A percentile compares a stretch with the other conserved stretches of the same genome.
Evolutionary conservation across 352 stramenopile species (phyloP).

Genomic region (Elongisporangium senticosum): DNA sequence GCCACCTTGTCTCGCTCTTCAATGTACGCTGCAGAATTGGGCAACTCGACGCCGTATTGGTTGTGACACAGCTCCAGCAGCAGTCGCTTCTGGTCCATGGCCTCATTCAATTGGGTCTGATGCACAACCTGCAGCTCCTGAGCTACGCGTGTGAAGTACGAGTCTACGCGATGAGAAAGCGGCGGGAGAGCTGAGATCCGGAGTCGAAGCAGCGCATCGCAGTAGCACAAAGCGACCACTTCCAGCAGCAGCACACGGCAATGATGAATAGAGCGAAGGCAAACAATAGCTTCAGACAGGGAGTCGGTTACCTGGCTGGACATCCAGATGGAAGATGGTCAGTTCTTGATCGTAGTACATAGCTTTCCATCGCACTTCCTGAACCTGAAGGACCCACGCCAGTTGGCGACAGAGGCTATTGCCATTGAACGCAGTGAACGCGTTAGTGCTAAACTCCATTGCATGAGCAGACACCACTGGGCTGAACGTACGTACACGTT

Average conservation of each 20-base stretch:
- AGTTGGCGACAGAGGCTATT: slow-evolving; percentile 32
- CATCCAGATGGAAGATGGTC: slow-evolving; percentile 41
- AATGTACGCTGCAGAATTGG: neutral
- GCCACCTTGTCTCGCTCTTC: slow-evolving; percentile 11
- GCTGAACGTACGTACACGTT: slow-evolving; percentile 12
- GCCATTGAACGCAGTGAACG: neutral
- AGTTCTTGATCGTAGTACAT: slow-evolving; percentile 40
- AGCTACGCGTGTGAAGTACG: slow-evolving; percentile 23
- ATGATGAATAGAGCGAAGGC: neutral
- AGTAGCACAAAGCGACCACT: slow-evolving; percentile 34
- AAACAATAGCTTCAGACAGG: neutral
- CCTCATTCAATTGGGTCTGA: slow-evolving; percentile 20
- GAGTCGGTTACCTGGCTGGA: slow-evolving; percentile 26
- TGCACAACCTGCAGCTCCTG: slow-evolving; percentile 38
- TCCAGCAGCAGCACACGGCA: neutral
- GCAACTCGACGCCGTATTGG: slow-evolving; percentile 16
- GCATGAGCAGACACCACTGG: neutral
- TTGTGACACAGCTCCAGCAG: slow-evolving; percentile 19
- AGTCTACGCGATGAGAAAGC: slow-evolving; percentile 13
- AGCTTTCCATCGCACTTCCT: slow-evolving; percentile 42
- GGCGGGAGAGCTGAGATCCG: slow-evolving; percentile 12
- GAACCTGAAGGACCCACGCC: slow-evolving; percentile 26
- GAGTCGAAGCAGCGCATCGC: slow-evolving; percentile 21
- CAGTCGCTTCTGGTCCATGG: slow-evolving; percentile 28
- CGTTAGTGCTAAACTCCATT: neutral